Evolutionary conservation across 2,329 filamentous ascomycete genomes (phyloP), one percentile per base, ranked within the genome.

Genomic region (Pyricularia sp.): DNA sequence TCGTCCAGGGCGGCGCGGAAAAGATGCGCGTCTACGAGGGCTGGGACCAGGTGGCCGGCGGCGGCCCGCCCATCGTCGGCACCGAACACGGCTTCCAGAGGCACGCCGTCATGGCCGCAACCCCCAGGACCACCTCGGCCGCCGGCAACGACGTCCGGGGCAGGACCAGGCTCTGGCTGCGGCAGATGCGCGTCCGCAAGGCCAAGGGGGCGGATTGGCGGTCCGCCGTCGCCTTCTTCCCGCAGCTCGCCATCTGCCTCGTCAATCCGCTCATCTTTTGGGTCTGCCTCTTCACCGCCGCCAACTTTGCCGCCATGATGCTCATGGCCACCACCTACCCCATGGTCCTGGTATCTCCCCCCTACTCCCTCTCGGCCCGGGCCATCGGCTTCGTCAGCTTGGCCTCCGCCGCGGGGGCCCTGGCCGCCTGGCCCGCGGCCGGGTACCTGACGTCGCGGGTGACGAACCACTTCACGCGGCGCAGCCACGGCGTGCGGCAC

Each of bases 1-100:
- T 81, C 3, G 67, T 78, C 1, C 79, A 81, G 69, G 76, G 73
- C 17, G 76, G 75, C 2, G 77, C 77, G 0, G 79, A 80, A 70
- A 80, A 77, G 68, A 73, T 80, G 14, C 76, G 73, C 6, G 74
- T 81, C 30, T 80, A 78, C 71, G 71, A 77, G 36, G 75, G 79
- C 28, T 74, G 73, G 70, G 75, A 77, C 2, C 69, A 71, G 2
- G 72, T 77, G 2, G 72, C 73, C 7, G 69, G 70, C 23, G 71
- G 69, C 9, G 70, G 70, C 69, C 70, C 66, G 17, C 50, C 70
- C 36, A 28, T 14, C 36, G 33, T 33, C 31, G n/a, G 11, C 7
- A 12, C 14, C 65, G 36, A 12, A 23, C 33, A 28, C 65, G 25
- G 36, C 36, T n/a, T 42, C 9, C n/a, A 50, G 42, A 50, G 42